Base-by-base conservation (phyloP, 495 filamentous ascomycete genomes). In the Penicillium psychrofluorescens region DNA sequence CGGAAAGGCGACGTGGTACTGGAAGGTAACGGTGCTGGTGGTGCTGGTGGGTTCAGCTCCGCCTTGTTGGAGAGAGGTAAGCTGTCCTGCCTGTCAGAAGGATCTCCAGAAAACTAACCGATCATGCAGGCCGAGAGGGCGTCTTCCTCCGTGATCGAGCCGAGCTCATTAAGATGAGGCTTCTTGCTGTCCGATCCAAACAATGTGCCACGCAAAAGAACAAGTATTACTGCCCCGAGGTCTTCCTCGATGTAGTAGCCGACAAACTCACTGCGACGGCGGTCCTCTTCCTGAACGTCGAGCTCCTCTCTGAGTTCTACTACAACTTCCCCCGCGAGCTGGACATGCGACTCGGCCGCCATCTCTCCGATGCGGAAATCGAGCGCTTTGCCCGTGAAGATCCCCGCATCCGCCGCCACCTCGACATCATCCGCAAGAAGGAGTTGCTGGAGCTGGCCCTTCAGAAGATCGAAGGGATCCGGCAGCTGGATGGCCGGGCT, bases 231-330 rank as follows among this genome's bases (percentile, higher is more conserved):
- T 99, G 92, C 61, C 92, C 92, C 0, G 92, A 99, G 63, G 76
- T 97, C 45, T 97, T 99, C 74, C 80, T 99, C 27, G 92, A 99
- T 59, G 87, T 94, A 8, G 92, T 96, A 9, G 89, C 92, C 28
- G 86, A 94, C 55, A 95, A 97, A 66, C 82, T 99, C 43, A 90
- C 90, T 11, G 81, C 86, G 4, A 97, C 91, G 0, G 91, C 92
- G 9, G 94, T 97, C 8, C 78, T 99, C 0, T 99, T 99, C 75
- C 79, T 99, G 8, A 95, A 99, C 53, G 94, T 96, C 31, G 92
- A 99, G 68, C 77, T 99, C 22, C 76, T 99, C 34, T 88, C 86
- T 5, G 95, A 97, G 58, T 99, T 97, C 55, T 95, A 95, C 69
- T 90, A 94, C 60, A 84, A 91, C 58, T 99, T 99, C 70, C 92